phyloP scores from a whole-genome alignment of 163 green algal species.

The Scenedesmus sp. region DNA sequence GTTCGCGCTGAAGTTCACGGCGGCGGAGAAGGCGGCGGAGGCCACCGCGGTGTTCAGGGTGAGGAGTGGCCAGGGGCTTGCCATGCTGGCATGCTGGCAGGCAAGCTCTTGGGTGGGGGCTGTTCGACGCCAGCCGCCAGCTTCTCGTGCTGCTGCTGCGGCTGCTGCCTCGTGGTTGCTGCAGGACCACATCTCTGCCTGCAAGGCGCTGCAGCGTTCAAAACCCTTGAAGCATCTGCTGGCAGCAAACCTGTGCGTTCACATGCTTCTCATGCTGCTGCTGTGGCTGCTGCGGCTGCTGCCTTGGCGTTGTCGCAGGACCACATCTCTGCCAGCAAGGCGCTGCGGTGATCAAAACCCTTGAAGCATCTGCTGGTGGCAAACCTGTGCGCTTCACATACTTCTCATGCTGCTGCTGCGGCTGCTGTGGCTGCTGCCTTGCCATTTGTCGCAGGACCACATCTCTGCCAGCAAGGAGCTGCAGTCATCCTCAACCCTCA shows the following conservation, averaged over 20 bases:
- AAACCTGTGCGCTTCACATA: background rate
- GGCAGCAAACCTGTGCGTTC: too few relatives aligned
- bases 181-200: slow-evolving; percentile 44
- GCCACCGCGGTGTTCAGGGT: slow-evolving; percentile 43
- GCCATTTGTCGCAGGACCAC: slow-evolving; percentile 44
- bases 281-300: background rate
- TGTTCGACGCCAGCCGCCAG: too few relatives aligned
- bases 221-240: background rate
- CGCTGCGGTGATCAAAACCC: background rate
- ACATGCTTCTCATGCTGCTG: background rate
- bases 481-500: background rate
- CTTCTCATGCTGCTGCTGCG: background rate
- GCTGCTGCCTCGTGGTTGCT: background rate
- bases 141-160: background rate
- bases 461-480: slow-evolving; percentile 46
- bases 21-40: slow-evolving; percentile 50
- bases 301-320: slow-evolving; percentile 15
- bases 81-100: too few relatives aligned
- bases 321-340: slow-evolving; percentile 3
- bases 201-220: background rate
- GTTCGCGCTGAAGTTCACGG: slow-evolving; percentile 45
- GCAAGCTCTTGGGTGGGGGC: too few relatives aligned
- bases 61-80: too few relatives aligned
- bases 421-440: slow-evolving; percentile 13
- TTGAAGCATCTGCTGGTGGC: background rate